Evolutionary conservation across 75 land plant genomes (phyloP).

Genomic region (Sequoiadendron giganteum): DNA sequence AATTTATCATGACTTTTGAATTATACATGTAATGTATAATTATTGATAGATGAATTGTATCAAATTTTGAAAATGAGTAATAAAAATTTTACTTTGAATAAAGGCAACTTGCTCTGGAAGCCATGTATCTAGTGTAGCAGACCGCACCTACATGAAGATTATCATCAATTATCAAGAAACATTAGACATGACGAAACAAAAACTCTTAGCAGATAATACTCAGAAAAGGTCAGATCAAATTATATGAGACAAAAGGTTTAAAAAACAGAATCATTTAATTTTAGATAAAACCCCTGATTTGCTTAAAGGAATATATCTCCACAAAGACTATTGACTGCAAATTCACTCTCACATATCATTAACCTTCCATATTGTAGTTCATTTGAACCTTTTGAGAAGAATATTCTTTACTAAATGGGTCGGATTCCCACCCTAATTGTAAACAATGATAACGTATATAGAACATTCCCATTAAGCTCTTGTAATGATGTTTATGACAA

Average conservation of each 20-base stretch:
- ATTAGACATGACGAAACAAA: not conserved
- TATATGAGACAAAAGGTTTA: not conserved
- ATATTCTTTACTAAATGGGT: not conserved
- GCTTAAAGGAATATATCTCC: not conserved
- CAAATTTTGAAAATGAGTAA: not conserved
- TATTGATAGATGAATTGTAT: not conserved
- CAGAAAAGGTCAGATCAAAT: not conserved
- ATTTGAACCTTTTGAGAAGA: not conserved
- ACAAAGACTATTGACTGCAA: not conserved
- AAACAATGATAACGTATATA: not conserved
- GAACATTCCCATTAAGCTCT: not conserved
- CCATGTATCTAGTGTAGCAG: constrained; percentile 95
- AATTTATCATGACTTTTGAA: not conserved
- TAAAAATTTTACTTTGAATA: constrained; percentile 60
- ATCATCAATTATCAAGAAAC: not conserved
- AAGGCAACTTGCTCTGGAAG: constrained; percentile 95
- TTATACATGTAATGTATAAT: not conserved
- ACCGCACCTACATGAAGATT: constrained; percentile 69
- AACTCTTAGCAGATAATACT: not conserved
- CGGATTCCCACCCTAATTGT: not conserved
- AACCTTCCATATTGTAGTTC: not conserved
- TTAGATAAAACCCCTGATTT: not conserved
- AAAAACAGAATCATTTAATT: not conserved
- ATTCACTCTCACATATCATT: not conserved
- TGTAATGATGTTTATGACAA: not conserved